Conservation (phyloP, 2,329 filamentous ascomycete species). For the Fusarium hainanense region DNA sequence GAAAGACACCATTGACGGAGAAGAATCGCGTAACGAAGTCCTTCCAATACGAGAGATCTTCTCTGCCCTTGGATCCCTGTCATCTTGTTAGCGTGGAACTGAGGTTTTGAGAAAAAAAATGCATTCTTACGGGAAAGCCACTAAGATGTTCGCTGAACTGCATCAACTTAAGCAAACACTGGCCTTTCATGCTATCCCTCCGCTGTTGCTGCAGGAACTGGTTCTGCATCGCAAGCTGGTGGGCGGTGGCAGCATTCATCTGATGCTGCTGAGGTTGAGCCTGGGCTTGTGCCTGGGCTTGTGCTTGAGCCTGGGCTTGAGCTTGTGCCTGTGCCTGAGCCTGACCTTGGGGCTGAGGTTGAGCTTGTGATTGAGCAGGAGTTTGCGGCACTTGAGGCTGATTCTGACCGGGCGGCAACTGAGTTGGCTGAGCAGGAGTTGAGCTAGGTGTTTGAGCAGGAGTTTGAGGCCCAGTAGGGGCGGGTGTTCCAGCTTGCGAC, state of each 20-base stretch:
- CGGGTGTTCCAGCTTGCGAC: constrained; percentile 56
- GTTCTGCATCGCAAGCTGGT: constrained; percentile 52
- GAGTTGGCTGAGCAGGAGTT: constrained; percentile 51
- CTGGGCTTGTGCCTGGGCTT: constrained; percentile 51
- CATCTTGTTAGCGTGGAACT: constrained; percentile 7
- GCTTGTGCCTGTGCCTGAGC: constrained; percentile 50
- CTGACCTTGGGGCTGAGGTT: constrained; percentile 50
- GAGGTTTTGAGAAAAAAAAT: background rate
- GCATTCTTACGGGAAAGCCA: constrained; percentile 61
- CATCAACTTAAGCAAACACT: constrained; percentile 69
- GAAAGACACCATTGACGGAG: constrained; percentile 78
- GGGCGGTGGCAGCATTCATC: constrained; percentile 48
- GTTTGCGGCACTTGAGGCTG: constrained; percentile 52
- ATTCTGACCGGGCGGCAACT: constrained; percentile 48
- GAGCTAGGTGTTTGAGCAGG: constrained; percentile 59
- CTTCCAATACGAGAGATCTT: constrained; percentile 82
- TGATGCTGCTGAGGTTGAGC: constrained; percentile 46
- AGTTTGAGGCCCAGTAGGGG: constrained; percentile 58
- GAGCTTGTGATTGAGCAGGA: constrained; percentile 52
- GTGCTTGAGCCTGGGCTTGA: constrained; percentile 46
- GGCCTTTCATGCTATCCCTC: constrained; percentile 64
- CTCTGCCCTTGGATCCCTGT: constrained; percentile 68
- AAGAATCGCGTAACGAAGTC: constrained; percentile 85
- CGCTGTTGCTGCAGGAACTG: constrained; percentile 59
- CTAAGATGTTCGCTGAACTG: constrained; percentile 73